A percentile compares a stretch with the other conserved stretches of the same genome.
Conservation (phyloP, 345 rosid genomes). For the Combretum micranthum region DNA sequence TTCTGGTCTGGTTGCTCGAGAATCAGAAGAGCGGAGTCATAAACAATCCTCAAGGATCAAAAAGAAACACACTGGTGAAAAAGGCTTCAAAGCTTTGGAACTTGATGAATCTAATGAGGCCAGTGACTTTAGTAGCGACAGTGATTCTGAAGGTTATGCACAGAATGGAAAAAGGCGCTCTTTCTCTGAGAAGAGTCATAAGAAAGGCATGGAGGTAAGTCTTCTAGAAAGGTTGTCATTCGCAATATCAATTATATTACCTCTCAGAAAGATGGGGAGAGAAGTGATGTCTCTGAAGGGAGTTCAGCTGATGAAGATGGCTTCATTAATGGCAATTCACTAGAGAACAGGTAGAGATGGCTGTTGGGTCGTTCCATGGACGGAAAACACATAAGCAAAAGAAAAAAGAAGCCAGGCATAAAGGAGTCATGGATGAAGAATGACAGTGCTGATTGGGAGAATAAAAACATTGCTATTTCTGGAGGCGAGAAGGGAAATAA, state of each 20-base stretch:
- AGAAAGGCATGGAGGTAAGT: constrained; percentile 61
- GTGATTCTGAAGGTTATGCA: constrained; percentile 30
- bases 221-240: constrained; percentile 84
- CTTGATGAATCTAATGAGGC: constrained; percentile 49
- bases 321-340: constrained; percentile 52
- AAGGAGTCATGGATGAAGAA: constrained; percentile 8
- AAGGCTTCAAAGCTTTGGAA: constrained; percentile 30
- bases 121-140: constrained; percentile 38
- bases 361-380: constrained; percentile 63
- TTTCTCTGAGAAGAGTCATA: constrained; percentile 21
- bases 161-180: constrained; percentile 20
- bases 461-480: constrained; percentile 9
- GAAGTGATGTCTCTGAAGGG: constrained; percentile 41
- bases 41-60: constrained; percentile 57
- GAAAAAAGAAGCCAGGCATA: constrained; percentile 36
- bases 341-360: constrained; percentile 85
- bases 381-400: constrained; percentile 45
- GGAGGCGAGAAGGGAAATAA: constrained; percentile 41
- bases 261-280: constrained; percentile 65
- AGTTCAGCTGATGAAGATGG: constrained; percentile 54
- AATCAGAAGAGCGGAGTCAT: constrained; percentile 30
- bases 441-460: constrained; percentile 26
- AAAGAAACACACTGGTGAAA: constrained; percentile 41
- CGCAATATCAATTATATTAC: constrained; percentile 94
- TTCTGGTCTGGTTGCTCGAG: constrained; percentile 28